Conservation (phyloP, 2,329 filamentous ascomycete genomes). For the Trichoderma gracile region DNA sequence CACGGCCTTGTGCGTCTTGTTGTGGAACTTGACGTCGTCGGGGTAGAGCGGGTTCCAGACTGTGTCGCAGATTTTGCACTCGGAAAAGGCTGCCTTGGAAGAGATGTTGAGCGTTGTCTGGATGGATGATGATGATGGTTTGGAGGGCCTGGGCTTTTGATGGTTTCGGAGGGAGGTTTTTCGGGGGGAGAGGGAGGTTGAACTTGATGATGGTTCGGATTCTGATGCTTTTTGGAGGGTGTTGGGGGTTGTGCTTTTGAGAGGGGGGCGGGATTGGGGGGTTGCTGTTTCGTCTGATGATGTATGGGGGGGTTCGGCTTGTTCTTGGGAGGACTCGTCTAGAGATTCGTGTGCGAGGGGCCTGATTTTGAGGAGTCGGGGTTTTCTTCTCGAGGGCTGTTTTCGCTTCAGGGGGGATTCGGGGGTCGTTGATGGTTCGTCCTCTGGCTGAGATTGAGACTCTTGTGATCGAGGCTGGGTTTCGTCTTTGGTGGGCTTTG, state of each 20-base stretch:
- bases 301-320: not conserved
- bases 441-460: not conserved
- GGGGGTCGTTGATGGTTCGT: constrained; percentile 27
- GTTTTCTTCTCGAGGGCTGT: constrained; percentile 29
- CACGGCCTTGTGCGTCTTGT: constrained; percentile 42
- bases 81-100: constrained; percentile 44
- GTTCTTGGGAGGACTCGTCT: not conserved
- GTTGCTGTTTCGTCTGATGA: not conserved
- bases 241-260: not conserved
- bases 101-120: constrained; percentile 51
- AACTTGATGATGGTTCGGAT: not conserved
- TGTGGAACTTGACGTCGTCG: constrained; percentile 47
- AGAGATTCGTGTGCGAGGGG: constrained; percentile 12
- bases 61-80: constrained; percentile 46
- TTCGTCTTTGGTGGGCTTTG: constrained; percentile 17
- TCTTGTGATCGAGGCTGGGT: not conserved
- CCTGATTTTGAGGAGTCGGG: constrained; percentile 37
- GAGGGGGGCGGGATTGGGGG: not conserved
- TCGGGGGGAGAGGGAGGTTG: not conserved
- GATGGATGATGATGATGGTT: constrained; percentile 28
- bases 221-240: not conserved
- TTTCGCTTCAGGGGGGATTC: constrained; percentile 10
- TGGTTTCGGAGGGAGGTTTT: not conserved
- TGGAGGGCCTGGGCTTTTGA: not conserved
- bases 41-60: constrained; percentile 49